phyloP scores from a whole-genome alignment of 148 eudicot genomes.

The Nyssa sinensis region DNA sequence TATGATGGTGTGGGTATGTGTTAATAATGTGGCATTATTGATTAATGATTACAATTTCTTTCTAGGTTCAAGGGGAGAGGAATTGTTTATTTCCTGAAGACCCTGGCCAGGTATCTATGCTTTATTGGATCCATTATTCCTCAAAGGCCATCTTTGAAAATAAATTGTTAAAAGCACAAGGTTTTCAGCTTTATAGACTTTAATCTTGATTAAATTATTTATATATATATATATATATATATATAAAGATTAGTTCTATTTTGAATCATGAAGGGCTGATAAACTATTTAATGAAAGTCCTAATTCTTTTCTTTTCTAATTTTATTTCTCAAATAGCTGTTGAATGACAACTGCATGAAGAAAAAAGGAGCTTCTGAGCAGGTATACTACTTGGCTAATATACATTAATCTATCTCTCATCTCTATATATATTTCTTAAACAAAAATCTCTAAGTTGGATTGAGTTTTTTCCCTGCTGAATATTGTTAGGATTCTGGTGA shows the following conservation, averaged over 20 bases:
- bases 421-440: too few relatives aligned
- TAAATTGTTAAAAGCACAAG: conserved; percentile 5
- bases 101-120: conserved; percentile 75
- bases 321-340: conserved; percentile 42
- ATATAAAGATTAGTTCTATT: not conserved
- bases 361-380: conserved; percentile 60
- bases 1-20: not conserved
- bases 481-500: conserved; percentile 42
- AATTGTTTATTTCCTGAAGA: conserved; percentile 85
- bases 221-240: too few relatives aligned
- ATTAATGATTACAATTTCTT: conserved; percentile 3
- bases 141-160: conserved; percentile 28
- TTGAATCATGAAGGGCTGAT: not conserved
- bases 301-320: not conserved
- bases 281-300: not conserved
- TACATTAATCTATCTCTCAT: too few relatives aligned
- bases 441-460: too few relatives aligned
- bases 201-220: not conserved
- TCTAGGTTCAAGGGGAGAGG: conserved; percentile 61
- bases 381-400: not conserved
- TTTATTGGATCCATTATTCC: conserved; percentile 50
- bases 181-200: conserved; percentile 8
- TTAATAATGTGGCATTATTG: conserved; percentile 4
- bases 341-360: conserved; percentile 70
- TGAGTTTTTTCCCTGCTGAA: not conserved